These are phyloP conservation scores for Globisporangium irregulare DNA, from an alignment of 352 stramenopile genomes.

Conservation along the genomic window DNA sequence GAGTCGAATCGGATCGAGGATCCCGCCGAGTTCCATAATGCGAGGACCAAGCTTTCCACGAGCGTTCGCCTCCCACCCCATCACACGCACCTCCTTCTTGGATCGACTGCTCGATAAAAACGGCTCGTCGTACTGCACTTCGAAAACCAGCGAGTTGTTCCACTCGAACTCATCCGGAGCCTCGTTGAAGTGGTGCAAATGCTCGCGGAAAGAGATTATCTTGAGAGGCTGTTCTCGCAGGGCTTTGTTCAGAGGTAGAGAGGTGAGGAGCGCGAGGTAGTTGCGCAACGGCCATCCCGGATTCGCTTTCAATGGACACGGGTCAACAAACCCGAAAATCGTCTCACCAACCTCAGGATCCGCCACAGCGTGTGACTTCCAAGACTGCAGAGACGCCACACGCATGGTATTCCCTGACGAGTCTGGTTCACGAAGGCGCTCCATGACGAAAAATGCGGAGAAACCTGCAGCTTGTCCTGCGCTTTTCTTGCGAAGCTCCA, in stretches of 20 bases:
- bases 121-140: conserved; percentile 35
- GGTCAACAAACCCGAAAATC: conserved; percentile 89
- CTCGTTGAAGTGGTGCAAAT: conserved; percentile 48
- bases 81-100: conserved; percentile 32
- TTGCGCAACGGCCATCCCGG: conserved; percentile 90
- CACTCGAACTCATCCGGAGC: conserved; percentile 45
- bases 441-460: conserved; percentile 71
- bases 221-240: conserved; percentile 31
- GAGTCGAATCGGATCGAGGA: conserved; percentile 86
- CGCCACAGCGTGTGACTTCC: conserved; percentile 18
- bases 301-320: conserved; percentile 66
- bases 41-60: conserved; percentile 72
- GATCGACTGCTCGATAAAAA: conserved; percentile 32
- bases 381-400: conserved; percentile 32
- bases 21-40: conserved; percentile 65
- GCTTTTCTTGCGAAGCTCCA: conserved; percentile 32
- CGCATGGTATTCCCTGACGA: conserved; percentile 18
- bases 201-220: conserved; percentile 71
- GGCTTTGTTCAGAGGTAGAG: conserved; percentile 33
- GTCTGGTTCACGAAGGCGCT: conserved; percentile 22
- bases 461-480: conserved; percentile 29
- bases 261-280: conserved; percentile 64
- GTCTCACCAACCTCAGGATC: conserved; percentile 23
- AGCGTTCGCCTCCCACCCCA: conserved; percentile 77
- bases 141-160: conserved; percentile 57